These are phyloP conservation scores for Neospora caninum DNA, from an alignment of 169 alveolate species.

Conservation along the genomic window DNA sequence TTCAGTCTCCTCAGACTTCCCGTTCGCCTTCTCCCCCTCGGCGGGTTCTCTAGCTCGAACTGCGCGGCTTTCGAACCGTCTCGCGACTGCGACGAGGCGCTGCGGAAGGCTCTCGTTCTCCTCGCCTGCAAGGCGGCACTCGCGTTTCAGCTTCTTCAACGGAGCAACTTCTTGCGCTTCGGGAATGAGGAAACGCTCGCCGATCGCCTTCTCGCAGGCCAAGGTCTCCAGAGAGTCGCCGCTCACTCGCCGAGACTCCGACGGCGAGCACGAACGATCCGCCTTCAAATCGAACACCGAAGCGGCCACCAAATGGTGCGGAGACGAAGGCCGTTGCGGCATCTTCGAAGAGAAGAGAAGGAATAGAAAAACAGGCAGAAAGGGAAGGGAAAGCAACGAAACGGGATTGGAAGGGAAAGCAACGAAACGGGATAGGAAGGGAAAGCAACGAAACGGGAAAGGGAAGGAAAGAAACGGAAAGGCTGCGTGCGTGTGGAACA, in stretches of 20 bases:
- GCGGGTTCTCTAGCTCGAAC: too few relatives aligned
- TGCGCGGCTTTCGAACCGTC: too few relatives aligned
- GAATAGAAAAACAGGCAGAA: neutral
- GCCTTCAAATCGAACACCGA: neutral
- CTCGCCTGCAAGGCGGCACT: too few relatives aligned
- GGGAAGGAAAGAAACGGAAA: too few relatives aligned
- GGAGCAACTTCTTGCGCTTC: neutral
- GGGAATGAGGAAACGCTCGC: too few relatives aligned
- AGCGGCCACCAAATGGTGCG: neutral
- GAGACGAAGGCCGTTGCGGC: neutral
- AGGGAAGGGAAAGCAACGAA: neutral
- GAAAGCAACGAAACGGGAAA: neutral
- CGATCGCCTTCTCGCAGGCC: neutral
- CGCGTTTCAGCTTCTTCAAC: too few relatives aligned
- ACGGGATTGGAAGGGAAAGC: neutral
- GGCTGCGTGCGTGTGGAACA: too few relatives aligned
- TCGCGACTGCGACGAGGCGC: too few relatives aligned
- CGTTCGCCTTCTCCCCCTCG: too few relatives aligned
- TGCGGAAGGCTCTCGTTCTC: too few relatives aligned
- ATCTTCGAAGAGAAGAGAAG: neutral
- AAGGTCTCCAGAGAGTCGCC: too few relatives aligned
- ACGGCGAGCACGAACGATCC: neutral
- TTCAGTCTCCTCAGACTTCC: too few relatives aligned
- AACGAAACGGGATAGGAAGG: neutral
- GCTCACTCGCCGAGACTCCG: neutral